A percentile compares a stretch with the other conserved stretches of the same genome.
Conservation (phyloP, 2,329 filamentous ascomycete genomes). For the Echinosphaeria canescens region DNA sequence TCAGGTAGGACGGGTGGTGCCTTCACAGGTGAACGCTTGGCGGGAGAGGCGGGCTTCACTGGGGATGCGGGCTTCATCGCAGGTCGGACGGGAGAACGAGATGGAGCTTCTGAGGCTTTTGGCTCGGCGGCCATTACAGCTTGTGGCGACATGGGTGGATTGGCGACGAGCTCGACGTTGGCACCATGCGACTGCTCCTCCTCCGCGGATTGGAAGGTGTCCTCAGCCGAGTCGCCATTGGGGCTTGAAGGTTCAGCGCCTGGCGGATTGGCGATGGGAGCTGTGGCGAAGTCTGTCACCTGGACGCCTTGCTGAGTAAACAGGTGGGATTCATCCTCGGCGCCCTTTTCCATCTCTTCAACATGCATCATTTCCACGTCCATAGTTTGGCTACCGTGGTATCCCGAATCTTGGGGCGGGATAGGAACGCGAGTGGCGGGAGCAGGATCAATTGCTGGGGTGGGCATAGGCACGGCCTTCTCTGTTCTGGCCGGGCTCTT, state of each 20-base stretch:
- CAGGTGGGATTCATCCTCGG: too few species aligned
- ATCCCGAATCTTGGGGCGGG: conserved; percentile 41
- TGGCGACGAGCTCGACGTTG: too few species aligned
- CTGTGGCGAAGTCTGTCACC: conserved; percentile 2
- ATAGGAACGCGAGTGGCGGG: too few species aligned
- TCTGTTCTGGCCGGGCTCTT: too few species aligned
- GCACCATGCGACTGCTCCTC: conserved; percentile 16
- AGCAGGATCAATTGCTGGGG: too few species aligned
- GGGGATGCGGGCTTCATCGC: not conserved
- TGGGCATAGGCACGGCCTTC: too few species aligned
- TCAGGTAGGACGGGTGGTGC: not conserved
- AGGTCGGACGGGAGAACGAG: too few species aligned
- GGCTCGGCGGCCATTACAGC: conserved; percentile 2
- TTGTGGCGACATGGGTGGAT: not conserved
- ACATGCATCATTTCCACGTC: conserved; percentile 28
- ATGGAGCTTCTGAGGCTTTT: too few species aligned
- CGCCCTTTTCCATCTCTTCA: conserved; percentile 10
- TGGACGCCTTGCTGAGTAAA: conserved; percentile 3
- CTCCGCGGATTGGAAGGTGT: conserved; percentile 18
- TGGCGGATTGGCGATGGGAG: conserved; percentile 3
- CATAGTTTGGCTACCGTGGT: conserved; percentile 43
- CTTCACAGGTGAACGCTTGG: conserved; percentile 7
- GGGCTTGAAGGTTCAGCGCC: conserved; percentile 6
- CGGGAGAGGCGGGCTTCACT: conserved; percentile 5
- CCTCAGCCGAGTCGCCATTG: conserved; percentile 12